Base-by-base conservation (phyloP, 129 eudicot genomes). In the Centella asiatica region DNA sequence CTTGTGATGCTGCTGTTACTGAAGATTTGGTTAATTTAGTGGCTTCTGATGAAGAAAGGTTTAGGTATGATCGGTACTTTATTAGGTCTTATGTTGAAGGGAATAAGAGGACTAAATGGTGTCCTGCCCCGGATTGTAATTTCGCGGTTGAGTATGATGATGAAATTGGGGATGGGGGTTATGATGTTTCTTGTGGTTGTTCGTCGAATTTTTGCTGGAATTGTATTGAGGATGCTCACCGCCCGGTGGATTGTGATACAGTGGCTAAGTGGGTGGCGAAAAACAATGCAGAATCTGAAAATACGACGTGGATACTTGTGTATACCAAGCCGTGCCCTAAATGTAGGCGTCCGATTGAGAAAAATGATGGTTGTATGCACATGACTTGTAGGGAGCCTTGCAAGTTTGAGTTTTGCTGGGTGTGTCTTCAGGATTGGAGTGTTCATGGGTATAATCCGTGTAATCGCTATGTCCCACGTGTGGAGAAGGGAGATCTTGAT, bases 61-160 rank as follows among this genome's bases (percentile, higher is more conserved):
- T 14, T 11, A 63, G 34, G 54, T 71, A 71, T 59, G 13, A 23
- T 15, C 8, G 20, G 12, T 68, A 62, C 17, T 17, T 75, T 25
- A 10, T 55, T 0, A 26, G 78, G 42, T 71, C 88, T 44, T 82
- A 70, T 49, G 65, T 81, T 6, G 83, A 77, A 8, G 39, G 33
- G 5, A 64, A 28, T 25, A 68, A 39, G 28, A 57, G 62, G 64
- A 60, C 19, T 10, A 81, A 81, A 57, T 82, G 88, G 84, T 78
- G 88, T 65, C 81, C 88, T 42, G 74, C 71, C 18, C 84, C 84
- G 12, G 84, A 78, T 11, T 82, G 88, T 46, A 76, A 72, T 0
- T 63, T 33, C 39, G 88, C 74, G 5, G 72, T 82, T 25, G 74
- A 82, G 69, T 78, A 23, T 60, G 79, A 47, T 46, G 60, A 34